Percentiles rank a stretch among this genome's conserved stretches.
These are phyloP conservation scores for Phytophthora rubi DNA, from an alignment of 352 stramenopile species.

Conservation along the genomic window DNA sequence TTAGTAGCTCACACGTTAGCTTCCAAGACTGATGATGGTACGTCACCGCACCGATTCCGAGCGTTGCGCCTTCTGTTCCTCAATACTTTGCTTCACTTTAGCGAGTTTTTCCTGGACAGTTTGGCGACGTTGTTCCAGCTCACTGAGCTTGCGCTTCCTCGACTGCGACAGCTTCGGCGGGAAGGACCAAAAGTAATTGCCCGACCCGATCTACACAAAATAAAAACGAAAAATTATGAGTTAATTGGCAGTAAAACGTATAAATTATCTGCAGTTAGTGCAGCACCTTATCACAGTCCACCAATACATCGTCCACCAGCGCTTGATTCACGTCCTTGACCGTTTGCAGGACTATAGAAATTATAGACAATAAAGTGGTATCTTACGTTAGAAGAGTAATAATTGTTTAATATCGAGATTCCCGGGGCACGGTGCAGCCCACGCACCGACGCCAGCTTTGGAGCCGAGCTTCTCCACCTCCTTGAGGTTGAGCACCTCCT, in stretches of 20 bases:
- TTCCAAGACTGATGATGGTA: background rate
- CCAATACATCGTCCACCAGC: conserved; percentile 80
- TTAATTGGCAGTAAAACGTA: too few relatives aligned
- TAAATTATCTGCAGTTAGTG: background rate
- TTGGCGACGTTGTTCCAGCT: conserved; percentile 65
- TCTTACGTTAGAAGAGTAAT: conserved; percentile 5
- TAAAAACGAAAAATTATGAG: background rate
- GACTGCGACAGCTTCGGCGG: conserved; percentile 84
- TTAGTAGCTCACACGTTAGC: background rate
- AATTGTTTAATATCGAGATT: background rate
- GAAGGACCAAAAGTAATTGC: conserved; percentile 92
- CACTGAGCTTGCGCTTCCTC: conserved; percentile 74
- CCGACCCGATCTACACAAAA: conserved; percentile 70
- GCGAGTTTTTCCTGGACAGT: conserved; percentile 45
- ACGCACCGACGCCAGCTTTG: conserved; percentile 81
- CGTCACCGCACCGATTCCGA: conserved; percentile 58
- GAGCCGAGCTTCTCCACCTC: conserved; percentile 87
- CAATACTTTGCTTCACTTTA: conserved; percentile 57
- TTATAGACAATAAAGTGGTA: conserved; percentile 2
- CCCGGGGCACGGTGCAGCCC: background rate
- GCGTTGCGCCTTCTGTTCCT: conserved; percentile 54
- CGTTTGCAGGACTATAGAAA: conserved; percentile 76
- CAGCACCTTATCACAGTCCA: conserved; percentile 82
- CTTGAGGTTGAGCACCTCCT: conserved; percentile 89
- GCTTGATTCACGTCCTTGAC: conserved; percentile 91